These are phyloP conservation scores for Chlorella sp. DNA, from an alignment of 139 green algal species.

Conservation along the genomic window DNA sequence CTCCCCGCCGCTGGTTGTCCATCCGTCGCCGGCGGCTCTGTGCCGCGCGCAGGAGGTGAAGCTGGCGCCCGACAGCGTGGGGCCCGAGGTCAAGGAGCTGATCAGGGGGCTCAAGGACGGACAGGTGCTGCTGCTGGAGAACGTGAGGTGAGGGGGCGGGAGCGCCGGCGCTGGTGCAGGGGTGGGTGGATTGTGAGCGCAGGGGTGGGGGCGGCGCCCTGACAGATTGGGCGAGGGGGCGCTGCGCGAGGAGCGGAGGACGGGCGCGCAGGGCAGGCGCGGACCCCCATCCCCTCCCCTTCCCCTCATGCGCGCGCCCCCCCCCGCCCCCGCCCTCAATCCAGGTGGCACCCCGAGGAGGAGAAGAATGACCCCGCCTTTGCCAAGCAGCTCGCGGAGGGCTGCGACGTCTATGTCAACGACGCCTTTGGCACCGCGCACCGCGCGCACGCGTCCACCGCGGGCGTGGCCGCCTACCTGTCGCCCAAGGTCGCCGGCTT, in stretches of 20 bases:
- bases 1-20: too few relatives aligned
- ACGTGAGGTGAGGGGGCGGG: constrained; percentile 68
- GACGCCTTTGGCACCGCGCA: constrained; percentile 99
- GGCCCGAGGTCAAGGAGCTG: constrained; percentile 69
- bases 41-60: constrained; percentile 64
- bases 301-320: neutral
- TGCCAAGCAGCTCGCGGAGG: constrained; percentile 88
- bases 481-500: constrained; percentile 40
- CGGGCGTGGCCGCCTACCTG: constrained; percentile 91
- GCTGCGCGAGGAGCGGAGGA: too few relatives aligned
- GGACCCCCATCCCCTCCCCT: neutral
- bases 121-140: constrained; percentile 63
- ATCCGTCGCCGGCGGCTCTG: too few relatives aligned
- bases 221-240: too few relatives aligned
- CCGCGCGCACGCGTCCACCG: constrained; percentile 96
- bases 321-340: constrained; percentile 31
- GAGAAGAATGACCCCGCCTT: constrained; percentile 94
- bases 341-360: constrained; percentile 97
- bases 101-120: constrained; percentile 79
- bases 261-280: constrained; percentile 52
- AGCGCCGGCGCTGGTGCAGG: too few relatives aligned
- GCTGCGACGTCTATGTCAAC: constrained; percentile 97
- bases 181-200: too few relatives aligned
- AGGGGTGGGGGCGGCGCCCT: too few relatives aligned
- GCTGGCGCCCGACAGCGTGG: constrained; percentile 96